These are phyloP conservation scores for Penicillium sp. DNA, from an alignment of 2,329 filamentous ascomycete genomes.

Conservation along the genomic window DNA sequence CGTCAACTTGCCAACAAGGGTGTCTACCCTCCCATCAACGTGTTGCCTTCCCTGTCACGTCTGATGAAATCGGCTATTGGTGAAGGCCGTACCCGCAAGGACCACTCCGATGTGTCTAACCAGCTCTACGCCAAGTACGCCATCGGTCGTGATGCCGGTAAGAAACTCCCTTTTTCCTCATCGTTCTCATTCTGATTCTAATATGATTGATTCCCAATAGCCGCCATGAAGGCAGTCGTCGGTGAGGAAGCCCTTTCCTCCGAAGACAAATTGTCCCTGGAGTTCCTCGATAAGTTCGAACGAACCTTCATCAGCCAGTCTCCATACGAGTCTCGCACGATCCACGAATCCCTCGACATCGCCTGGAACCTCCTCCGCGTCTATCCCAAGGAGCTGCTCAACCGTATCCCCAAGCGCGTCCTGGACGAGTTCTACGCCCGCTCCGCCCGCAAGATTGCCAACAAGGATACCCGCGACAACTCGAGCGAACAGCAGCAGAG, in stretches of 20 bases:
- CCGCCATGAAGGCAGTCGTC: constrained; percentile 98
- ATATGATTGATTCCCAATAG: constrained; percentile 42
- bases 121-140: constrained; percentile 99
- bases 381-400: constrained; percentile 96
- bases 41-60: constrained; percentile 94
- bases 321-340: constrained; percentile 86
- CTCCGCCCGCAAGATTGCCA: constrained; percentile 47
- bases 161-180: constrained; percentile 22
- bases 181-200: not conserved
- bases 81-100: constrained; percentile 92
- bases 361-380: constrained; percentile 96
- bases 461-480: constrained; percentile 54
- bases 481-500: constrained; percentile 35
- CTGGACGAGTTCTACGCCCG: constrained; percentile 83
- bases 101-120: constrained; percentile 98
- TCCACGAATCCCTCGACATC: constrained; percentile 91
- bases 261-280: constrained; percentile 95
- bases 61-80: constrained; percentile 99
- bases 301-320: constrained; percentile 91
- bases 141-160: constrained; percentile 87
- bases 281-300: constrained; percentile 99
- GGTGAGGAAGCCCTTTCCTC: constrained; percentile 94
- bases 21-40: constrained; percentile 98
- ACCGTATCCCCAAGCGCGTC: constrained; percentile 84
- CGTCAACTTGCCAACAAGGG: constrained; percentile 93